Evolutionary conservation across 176 grass and related monocot genomes (phyloP).

Genomic region (Oryza meridionalis): DNA sequence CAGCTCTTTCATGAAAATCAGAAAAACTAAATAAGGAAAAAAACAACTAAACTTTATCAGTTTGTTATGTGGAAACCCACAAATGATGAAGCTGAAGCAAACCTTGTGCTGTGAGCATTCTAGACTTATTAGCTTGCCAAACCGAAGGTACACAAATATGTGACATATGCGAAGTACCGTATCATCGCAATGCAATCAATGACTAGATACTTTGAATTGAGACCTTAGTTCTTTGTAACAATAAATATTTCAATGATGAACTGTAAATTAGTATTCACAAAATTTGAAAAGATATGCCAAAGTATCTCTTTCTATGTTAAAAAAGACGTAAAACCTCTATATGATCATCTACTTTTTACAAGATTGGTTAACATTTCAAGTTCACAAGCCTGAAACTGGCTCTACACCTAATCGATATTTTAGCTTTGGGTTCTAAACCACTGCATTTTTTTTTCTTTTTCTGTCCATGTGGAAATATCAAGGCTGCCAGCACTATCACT

Average conservation of each 20-base stretch:
- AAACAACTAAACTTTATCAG: background rate
- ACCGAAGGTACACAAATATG: background rate
- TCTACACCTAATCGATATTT: background rate
- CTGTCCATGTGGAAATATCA: background rate
- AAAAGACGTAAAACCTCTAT: background rate
- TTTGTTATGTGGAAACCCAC: slow-evolving; percentile 19
- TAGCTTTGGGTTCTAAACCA: slow-evolving; percentile 2
- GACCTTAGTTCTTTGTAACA: background rate
- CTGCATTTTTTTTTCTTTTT: background rate
- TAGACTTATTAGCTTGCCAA: background rate
- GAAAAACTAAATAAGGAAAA: background rate
- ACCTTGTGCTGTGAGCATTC: slow-evolving; percentile 10
- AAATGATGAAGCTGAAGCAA: background rate
- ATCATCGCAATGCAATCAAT: background rate
- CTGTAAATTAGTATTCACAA: background rate
- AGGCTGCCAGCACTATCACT: background rate
- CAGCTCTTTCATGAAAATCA: background rate
- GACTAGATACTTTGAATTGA: background rate
- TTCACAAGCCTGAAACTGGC: background rate
- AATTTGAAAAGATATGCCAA: background rate
- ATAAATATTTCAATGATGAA: background rate
- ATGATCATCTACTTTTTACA: background rate
- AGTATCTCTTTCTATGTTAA: background rate
- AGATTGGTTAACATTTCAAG: background rate
- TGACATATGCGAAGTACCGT: background rate